Percentiles rank a stretch among this genome's conserved stretches.
Evolutionary conservation across 306 rosid species (phyloP).

Genomic region (Acacia acuminata): DNA sequence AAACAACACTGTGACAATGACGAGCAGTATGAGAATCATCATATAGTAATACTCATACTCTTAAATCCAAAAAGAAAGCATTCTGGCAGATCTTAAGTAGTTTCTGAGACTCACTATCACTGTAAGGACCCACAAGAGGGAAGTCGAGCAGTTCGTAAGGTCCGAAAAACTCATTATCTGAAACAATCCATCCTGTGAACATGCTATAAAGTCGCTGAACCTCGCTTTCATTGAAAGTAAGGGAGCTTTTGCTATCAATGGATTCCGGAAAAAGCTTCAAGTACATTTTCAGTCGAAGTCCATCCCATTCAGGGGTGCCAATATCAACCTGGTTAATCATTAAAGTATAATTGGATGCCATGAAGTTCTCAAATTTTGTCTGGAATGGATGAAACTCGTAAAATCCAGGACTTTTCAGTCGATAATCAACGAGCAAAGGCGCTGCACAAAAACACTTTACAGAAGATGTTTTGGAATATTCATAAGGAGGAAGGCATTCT

Average conservation of each 20-base stretch:
- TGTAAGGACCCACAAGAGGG: slow-evolving; percentile 51
- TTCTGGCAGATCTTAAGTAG: slow-evolving; percentile 31
- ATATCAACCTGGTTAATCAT: slow-evolving; percentile 54
- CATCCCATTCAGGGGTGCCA: slow-evolving; percentile 56
- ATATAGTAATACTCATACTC: no score
- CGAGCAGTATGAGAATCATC: slow-evolving; percentile 19
- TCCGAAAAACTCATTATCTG: slow-evolving; percentile 59
- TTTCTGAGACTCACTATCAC: slow-evolving; percentile 54
- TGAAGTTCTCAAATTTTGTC: slow-evolving; percentile 39
- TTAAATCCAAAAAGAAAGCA: slow-evolving; percentile 5
- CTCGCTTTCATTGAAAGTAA: slow-evolving; percentile 56
- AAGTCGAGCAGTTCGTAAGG: slow-evolving; percentile 75
- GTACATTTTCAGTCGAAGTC: slow-evolving; percentile 71
- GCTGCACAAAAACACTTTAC: slow-evolving; percentile 63
- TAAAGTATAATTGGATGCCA: slow-evolving; percentile 52
- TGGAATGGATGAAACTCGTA: slow-evolving; percentile 56
- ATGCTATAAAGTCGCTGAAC: slow-evolving; percentile 47
- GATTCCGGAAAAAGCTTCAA: slow-evolving; percentile 73
- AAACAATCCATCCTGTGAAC: slow-evolving; percentile 73
- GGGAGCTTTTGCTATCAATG: slow-evolving; percentile 21
- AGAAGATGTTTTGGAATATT: slow-evolving; percentile 43
- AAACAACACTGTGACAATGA: slow-evolving; percentile 47
- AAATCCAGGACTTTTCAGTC: slow-evolving; percentile 94
- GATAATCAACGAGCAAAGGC: slow-evolving; percentile 69
- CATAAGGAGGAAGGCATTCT: slow-evolving; percentile 68